Evolutionary conservation across 768 basidiomycete species (phyloP).

Genomic region (Pisolithus microcarpus): DNA sequence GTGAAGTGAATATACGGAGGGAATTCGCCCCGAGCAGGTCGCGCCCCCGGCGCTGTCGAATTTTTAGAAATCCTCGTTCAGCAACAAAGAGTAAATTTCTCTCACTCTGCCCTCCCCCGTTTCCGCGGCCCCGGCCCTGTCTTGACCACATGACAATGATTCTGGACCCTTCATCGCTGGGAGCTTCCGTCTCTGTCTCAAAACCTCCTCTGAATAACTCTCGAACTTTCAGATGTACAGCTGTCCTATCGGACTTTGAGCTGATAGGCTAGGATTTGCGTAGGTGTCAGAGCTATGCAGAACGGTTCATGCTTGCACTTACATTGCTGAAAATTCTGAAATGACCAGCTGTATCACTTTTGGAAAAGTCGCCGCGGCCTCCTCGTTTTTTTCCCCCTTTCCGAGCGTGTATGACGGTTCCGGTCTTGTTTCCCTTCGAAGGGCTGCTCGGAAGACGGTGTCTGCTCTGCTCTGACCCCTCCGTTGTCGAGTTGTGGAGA

Average conservation of each 20-base stretch:
- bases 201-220: slow-evolving; percentile 78
- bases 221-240: slow-evolving; percentile 75
- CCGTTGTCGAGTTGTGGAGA: slow-evolving; percentile 15
- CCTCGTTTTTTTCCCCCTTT: slow-evolving; percentile 43
- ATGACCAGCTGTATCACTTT: slow-evolving; percentile 49
- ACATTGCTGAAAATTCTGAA: slow-evolving; percentile 81
- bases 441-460: slow-evolving; percentile 16
- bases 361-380: slow-evolving; percentile 34
- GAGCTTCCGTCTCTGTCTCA: slow-evolving; percentile 70
- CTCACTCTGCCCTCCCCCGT: slow-evolving; percentile 31
- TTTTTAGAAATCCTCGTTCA: neutral
- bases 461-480: slow-evolving; percentile 4
- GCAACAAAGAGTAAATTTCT: neutral
- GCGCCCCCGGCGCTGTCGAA: slow-evolving; percentile 28
- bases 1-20: slow-evolving; percentile 95
- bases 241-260: slow-evolving; percentile 74
- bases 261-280: slow-evolving; percentile 57
- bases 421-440: slow-evolving; percentile 32
- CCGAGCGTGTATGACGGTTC: slow-evolving; percentile 34
- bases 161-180: slow-evolving; percentile 61
- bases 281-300: slow-evolving; percentile 10
- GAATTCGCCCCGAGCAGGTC: slow-evolving; percentile 53
- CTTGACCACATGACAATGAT: slow-evolving; percentile 77
- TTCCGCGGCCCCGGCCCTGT: slow-evolving; percentile 40
- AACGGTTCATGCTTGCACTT: slow-evolving; percentile 27